Percentiles rank a stretch among this genome's conserved stretches.
phyloP scores from a whole-genome alignment of 306 rosid genomes.

The Arachis stenosperma region DNA sequence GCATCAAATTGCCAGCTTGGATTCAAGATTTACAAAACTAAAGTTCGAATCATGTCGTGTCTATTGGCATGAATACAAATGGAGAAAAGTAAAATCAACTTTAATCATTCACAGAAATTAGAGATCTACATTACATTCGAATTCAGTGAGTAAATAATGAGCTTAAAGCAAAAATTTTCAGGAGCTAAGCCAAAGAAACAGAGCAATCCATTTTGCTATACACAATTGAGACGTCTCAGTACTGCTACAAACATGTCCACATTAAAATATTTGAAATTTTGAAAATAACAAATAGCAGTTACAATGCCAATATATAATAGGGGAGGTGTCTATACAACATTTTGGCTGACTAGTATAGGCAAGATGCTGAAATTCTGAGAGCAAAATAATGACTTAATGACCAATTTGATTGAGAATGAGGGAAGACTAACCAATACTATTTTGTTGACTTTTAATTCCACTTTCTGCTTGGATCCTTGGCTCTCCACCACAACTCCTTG shows the following conservation, averaged over 20 bases:
- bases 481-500: slow-evolving; percentile 80
- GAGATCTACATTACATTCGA: neutral
- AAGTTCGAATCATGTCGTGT: slow-evolving; percentile 18
- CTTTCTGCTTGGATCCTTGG: slow-evolving; percentile 89
- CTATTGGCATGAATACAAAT: neutral
- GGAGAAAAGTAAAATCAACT: slow-evolving; percentile 29
- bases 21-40: slow-evolving; percentile 24
- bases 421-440: slow-evolving; percentile 73
- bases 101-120: slow-evolving; percentile 9
- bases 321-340: too few relatives aligned
- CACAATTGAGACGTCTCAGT: slow-evolving; percentile 26
- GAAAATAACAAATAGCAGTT: neutral
- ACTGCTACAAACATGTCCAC: slow-evolving; percentile 5
- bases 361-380: neutral
- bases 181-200: slow-evolving; percentile 17
- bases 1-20: slow-evolving; percentile 27
- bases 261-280: neutral
- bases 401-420: slow-evolving; percentile 10
- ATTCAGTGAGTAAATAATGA: slow-evolving; percentile 13
- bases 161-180: slow-evolving; percentile 10
- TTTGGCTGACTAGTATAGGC: too few relatives aligned
- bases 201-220: slow-evolving; percentile 17
- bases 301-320: neutral
- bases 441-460: slow-evolving; percentile 86
- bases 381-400: neutral